Percentiles rank a stretch among this genome's conserved stretches.
These are phyloP conservation scores for Suhomyces coccinellae DNA, from an alignment of 1,139 yeast species.

Conservation along the genomic window DNA sequence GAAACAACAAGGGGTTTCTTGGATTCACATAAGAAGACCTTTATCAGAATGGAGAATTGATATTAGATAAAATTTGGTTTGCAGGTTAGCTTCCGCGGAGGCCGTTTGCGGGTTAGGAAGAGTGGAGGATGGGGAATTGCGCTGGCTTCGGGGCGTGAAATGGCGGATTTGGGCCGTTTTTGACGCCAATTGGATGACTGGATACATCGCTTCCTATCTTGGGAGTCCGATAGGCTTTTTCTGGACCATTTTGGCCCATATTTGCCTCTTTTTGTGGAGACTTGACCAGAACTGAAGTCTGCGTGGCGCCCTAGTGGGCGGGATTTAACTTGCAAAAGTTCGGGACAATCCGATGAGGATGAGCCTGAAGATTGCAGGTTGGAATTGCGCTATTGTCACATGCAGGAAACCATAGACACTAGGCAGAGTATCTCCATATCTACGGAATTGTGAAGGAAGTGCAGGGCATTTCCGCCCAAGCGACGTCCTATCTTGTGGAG, in stretches of 20 bases:
- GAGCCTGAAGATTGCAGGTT: neutral
- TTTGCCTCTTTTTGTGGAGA: neutral
- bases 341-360: neutral
- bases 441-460: too few species aligned
- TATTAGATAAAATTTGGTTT: conserved; percentile 9
- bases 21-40: conserved; percentile 8
- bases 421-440: neutral
- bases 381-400: neutral
- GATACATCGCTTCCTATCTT: too few species aligned
- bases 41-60: neutral
- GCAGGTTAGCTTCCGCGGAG: conserved; percentile 6
- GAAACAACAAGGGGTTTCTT: conserved; percentile 1
- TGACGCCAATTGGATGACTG: too few species aligned
- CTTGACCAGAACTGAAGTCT: too few species aligned
- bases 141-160: too few species aligned
- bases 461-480: too few species aligned
- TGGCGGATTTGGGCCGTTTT: too few species aligned
- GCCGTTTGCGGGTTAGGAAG: conserved; percentile 6
- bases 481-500: too few species aligned
- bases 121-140: neutral
- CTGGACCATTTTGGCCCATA: neutral
- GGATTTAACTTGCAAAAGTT: neutral
- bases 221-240: too few species aligned
- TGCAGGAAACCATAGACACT: neutral
- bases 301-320: neutral